Base-by-base conservation (phyloP, 2,329 filamentous ascomycete genomes). In the Arthrobotrys entomopaga region DNA sequence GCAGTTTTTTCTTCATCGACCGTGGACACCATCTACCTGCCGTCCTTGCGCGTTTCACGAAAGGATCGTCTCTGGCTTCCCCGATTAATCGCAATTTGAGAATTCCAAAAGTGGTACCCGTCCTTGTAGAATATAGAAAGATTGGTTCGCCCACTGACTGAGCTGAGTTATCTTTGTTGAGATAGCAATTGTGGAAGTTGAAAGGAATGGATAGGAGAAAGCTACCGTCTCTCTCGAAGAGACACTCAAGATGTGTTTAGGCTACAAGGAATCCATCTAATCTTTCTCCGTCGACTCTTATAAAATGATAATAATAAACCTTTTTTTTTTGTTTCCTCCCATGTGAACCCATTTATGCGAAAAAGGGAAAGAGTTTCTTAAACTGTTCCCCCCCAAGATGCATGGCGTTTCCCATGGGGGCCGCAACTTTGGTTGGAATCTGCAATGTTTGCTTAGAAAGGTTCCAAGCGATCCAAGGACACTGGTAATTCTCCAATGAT, bases 391-490 rank as follows among this genome's bases (percentile, higher is more conserved):
- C 54, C 61, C 69, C 56, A 65, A 50, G 61, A 61, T 66, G 69
- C 69, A 73, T 73, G 69, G 69, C 49, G 56, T 66, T 48, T 73
- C 61, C 57, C 46, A 56, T 42, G 69, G 67, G 69, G 56, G 54
- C 49, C 69, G 63, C 69, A 65, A 49, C 22, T 52, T 54, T 61
- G 16, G 46, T 73, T 53, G 59, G 50, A 66, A 73, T 73, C 69
- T 73, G 69, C 61, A 73, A 42, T 56, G 69, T 73, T 73, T 73
- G 69, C 52, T 42, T 61, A 65, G 58, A 50, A 73, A 59, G 60
- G 61, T 65, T 73, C 69, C 69, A 73, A 73, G 61, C 69, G 69
- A 73, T 40, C 60, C 52, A 5, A 34, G 29, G 29, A 34, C 29
- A 34, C 29, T 49, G 24, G 40, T 43, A 5, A 19, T 73, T 58